A percentile compares a stretch with the other conserved stretches of the same genome.
phyloP scores from a whole-genome alignment of 768 basidiomycete genomes.

The Sutorius australiensis region DNA sequence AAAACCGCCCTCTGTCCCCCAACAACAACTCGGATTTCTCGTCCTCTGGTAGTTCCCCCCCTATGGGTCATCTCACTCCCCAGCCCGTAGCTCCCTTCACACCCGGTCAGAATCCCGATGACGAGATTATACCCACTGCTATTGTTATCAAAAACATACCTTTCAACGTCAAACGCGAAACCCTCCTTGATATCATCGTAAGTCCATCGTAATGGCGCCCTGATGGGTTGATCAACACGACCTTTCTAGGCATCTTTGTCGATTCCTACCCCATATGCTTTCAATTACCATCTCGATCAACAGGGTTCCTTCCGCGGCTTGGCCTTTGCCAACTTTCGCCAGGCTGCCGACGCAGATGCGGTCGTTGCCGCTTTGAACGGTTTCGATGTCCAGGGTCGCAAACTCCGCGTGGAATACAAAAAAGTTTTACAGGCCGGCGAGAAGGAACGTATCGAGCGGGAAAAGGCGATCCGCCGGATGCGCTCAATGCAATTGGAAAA shows the following conservation, averaged over 20 bases:
- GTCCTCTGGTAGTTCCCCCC: constrained; percentile 81
- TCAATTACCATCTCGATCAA: constrained; percentile 98
- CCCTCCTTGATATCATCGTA: constrained; percentile 93
- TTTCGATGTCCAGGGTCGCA: constrained; percentile 93
- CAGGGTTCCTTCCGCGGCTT: constrained; percentile 95
- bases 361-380: constrained; percentile 96
- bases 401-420: constrained; percentile 98
- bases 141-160: constrained; percentile 99
- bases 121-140: constrained; percentile 97
- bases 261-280: constrained; percentile 97
- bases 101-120: constrained; percentile 56
- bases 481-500: constrained; percentile 94
- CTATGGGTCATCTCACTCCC: constrained; percentile 42
- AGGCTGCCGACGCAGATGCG: constrained; percentile 86
- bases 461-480: constrained; percentile 98
- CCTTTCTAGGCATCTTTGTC: constrained; percentile 71
- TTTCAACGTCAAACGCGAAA: constrained; percentile 96
- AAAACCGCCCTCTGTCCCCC: constrained; percentile 78
- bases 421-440: constrained; percentile 99
- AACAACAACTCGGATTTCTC: constrained; percentile 88
- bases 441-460: constrained; percentile 97
- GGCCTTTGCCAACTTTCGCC: constrained; percentile 97
- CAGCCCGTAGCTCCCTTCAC: constrained; percentile 47
- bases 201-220: constrained; percentile 31
- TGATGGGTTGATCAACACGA: constrained; percentile 8